Base-by-base conservation (phyloP, 306 rosid species). In the Styphnolobium japonicum region DNA sequence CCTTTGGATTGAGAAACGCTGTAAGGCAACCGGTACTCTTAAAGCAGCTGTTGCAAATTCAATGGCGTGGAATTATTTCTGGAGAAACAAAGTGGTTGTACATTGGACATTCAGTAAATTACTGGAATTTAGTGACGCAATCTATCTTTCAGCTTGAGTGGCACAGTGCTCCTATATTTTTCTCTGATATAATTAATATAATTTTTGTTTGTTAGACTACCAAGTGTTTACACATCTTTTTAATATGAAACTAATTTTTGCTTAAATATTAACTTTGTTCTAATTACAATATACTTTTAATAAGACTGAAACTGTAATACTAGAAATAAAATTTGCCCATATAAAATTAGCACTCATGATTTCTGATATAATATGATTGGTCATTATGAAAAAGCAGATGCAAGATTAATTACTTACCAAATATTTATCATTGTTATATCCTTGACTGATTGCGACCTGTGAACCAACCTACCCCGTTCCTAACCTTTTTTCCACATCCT, bases 41-140 rank as follows among this genome's bases (percentile, higher is more conserved):
- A 1, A 57, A 6, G 83, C 64, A 76, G 71, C 52, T 85, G 80
- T 51, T 48, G 27, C 74, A 72, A 83, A 31, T 77, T 81, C 49
- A 75, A 51, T 81, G 85, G 84, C 27, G 39, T 25, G 73, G 71
- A 66, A 65, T 83, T 60, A 56, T 78, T 49, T 37, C 10, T 51
- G 21, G 61, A 64, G 12, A 80, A 43, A 64, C 71, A n/a, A 56
- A 87, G 91, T 91, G 97, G 85, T 73, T 77, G 80, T 82, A 88
- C 91, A 90, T 89, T 89, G 91, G 86, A 87, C 85, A 77, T 82
- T 70, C 76, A 82, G 64, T 58, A 80, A 82, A 25, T 51, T 61
- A 61, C 77, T 58, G 83, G 87, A 78, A 85, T 81, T 82, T 89
- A 62, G 80, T 87, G 96, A 86, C 86, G 96, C 49, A 86, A 90